phyloP scores from a whole-genome alignment of 176 grass and related monocot genomes.

The Rhynchospora tenuis region DNA sequence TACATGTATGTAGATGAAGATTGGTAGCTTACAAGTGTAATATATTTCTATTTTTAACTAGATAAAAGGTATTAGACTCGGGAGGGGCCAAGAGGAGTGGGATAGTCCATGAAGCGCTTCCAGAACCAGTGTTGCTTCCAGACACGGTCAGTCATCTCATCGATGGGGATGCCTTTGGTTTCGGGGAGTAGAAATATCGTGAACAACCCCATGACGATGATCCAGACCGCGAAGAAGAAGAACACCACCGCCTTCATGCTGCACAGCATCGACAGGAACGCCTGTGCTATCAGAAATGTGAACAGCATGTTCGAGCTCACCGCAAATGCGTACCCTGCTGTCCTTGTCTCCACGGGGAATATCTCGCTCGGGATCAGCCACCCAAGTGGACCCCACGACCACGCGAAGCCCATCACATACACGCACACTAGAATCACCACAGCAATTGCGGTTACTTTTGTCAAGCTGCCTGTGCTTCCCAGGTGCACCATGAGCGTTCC shows the following conservation, averaged over 20 bases:
- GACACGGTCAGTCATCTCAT: constrained; percentile 10
- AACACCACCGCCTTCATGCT: constrained; percentile 10
- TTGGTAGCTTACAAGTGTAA: too few species aligned
- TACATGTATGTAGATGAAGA: too few species aligned
- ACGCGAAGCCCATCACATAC: constrained; percentile 26
- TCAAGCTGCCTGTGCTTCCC: not conserved
- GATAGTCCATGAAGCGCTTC: not conserved
- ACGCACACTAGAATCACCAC: constrained; percentile 25
- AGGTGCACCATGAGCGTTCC: not conserved
- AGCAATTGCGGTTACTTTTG: not conserved
- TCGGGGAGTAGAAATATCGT: not conserved
- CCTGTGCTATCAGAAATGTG: constrained; percentile 30
- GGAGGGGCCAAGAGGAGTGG: not conserved
- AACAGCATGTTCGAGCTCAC: constrained; percentile 32
- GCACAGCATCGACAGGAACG: constrained; percentile 24
- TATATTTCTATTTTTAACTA: too few species aligned
- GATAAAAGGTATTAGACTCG: not conserved
- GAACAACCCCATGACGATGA: not conserved
- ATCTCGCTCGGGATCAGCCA: constrained; percentile 37
- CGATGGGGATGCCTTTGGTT: constrained; percentile 24
- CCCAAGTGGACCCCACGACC: constrained; percentile 39
- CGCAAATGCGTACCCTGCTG: constrained; percentile 1
- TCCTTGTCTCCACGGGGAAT: constrained; percentile 28
- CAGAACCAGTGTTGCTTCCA: constrained; percentile 27
- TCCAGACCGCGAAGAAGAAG: constrained; percentile 28